Evolutionary conservation across 257 asterid genomes (phyloP).

Genomic region (Solanum boliviense): DNA sequence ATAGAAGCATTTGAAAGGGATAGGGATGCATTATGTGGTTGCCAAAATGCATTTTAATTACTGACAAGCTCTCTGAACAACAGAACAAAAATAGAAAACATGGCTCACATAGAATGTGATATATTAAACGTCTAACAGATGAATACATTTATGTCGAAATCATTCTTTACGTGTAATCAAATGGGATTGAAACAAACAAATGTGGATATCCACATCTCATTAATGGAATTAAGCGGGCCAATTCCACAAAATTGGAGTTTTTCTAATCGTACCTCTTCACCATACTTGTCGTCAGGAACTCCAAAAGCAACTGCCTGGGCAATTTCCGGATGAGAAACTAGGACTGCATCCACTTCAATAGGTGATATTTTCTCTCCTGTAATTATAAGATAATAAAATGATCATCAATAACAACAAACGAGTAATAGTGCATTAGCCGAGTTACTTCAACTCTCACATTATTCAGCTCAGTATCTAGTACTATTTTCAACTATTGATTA

Average conservation of each 20-base stretch:
- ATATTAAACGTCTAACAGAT: background rate
- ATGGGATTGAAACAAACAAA: background rate
- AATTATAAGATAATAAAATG: background rate
- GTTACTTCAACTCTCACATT: background rate
- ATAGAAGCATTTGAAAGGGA: background rate
- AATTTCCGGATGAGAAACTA: conserved; percentile 73
- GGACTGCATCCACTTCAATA: conserved; percentile 85
- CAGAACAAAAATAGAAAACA: background rate
- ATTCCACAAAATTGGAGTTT: background rate
- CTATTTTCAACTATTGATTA: background rate
- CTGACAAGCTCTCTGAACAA: background rate
- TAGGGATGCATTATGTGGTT: background rate
- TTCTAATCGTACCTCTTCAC: conserved; percentile 66
- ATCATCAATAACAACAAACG: background rate
- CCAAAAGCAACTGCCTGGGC: conserved; percentile 93
- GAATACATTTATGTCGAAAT: background rate
- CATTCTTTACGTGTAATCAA: background rate
- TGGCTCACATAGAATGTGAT: background rate
- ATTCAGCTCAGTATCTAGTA: background rate
- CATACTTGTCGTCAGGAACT: conserved; percentile 93
- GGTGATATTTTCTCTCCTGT: conserved; percentile 98
- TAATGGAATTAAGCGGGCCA: background rate
- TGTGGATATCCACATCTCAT: background rate
- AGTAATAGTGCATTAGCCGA: background rate
- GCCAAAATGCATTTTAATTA: background rate